Evolutionary conservation across 148 eudicot genomes (phyloP).

Genomic region (Heliamphora exappendiculata): DNA sequence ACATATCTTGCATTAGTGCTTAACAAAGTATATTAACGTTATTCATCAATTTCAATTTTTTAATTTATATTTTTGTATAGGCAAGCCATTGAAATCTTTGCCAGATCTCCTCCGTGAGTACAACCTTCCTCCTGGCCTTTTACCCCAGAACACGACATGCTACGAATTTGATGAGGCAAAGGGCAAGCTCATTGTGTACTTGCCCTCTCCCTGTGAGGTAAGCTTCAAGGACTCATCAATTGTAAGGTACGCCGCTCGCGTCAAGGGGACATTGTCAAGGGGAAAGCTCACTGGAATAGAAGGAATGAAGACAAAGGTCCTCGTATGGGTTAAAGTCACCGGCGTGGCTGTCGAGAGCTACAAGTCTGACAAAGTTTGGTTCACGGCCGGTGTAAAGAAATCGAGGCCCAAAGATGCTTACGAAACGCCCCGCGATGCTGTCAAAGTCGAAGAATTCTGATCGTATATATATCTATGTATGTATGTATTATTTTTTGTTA

Average conservation of each 20-base stretch:
- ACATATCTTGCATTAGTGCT: neutral
- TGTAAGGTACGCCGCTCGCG: slow-evolving; percentile 59
- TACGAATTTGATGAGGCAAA: slow-evolving; percentile 68
- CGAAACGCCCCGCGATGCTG: slow-evolving; percentile 46
- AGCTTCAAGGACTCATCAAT: slow-evolving; percentile 75
- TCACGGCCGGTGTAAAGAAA: slow-evolving; percentile 82
- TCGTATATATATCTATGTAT: too few species aligned
- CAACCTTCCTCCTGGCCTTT: slow-evolving; percentile 72
- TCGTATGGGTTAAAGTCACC: slow-evolving; percentile 85
- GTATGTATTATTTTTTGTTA: neutral
- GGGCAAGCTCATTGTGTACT: slow-evolving; percentile 58
- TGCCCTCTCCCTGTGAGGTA: slow-evolving; percentile 65
- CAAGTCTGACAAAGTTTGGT: slow-evolving; percentile 70
- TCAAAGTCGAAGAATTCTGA: slow-evolving; percentile 57
- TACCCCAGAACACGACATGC: slow-evolving; percentile 63
- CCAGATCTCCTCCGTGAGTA: slow-evolving; percentile 72
- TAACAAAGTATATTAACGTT: neutral
- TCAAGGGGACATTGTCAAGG: slow-evolving; percentile 59
- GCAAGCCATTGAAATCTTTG: slow-evolving; percentile 58
- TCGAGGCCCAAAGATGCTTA: slow-evolving; percentile 63
- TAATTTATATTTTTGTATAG: slow-evolving; percentile 21
- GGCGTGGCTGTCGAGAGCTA: slow-evolving; percentile 56
- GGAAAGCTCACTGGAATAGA: slow-evolving; percentile 77
- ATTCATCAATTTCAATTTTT: neutral
- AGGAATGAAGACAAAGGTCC: slow-evolving; percentile 83